Evolutionary conservation across 2,329 filamentous ascomycete species (phyloP), one percentile per base, ranked within the genome.

Genomic region (Trichoderma sp.): DNA sequence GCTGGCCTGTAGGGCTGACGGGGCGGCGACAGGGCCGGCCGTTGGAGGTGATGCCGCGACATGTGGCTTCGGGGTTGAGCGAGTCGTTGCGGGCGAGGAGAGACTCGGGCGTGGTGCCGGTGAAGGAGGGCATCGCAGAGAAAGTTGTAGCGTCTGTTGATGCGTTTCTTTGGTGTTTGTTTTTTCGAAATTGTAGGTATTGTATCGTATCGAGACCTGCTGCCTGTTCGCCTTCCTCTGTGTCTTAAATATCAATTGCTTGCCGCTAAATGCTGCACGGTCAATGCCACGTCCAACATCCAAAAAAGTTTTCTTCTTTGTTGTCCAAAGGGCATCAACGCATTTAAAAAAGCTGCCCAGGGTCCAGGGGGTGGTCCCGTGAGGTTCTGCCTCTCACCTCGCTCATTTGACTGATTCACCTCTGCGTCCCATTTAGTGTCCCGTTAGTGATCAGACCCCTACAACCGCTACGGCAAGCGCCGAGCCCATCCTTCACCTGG

Each of bases 21-120:
- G 90, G 84, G 63, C 93, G 88, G 72, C 95, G 89, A 82, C 96
- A 99, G 13, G 93, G 92, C 61, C 89, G 87, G n/a, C 96, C 96
- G 73, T 85, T 88, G 33, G 89, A 86, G 4, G 94, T 97, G 72
- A 98, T 88, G 69, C 96, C 96, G 81, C 91, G 90, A 81, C 96
- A 99, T 78, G 94, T 97, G 14, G 90, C 91, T 1, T 87, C 85
- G 2, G 94, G 91, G 73, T 97, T 91, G 78, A 92, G 93, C 63
- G 93, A 97, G 83, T 97, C 94, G 75, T 89, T 89, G 69, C 94
- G 91, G 69, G 86, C 87, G 70, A 97, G 83, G 33, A 91, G 82
- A 24, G 92, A 91, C 83, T 97, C 94, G 72, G 95, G 94, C 0
- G 93, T 97, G 77, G 82, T 82, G 72, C 79, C 75, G 70, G 82